Conservation (phyloP, 257 asterid species). For the Parsonsia alboflavescens region DNA sequence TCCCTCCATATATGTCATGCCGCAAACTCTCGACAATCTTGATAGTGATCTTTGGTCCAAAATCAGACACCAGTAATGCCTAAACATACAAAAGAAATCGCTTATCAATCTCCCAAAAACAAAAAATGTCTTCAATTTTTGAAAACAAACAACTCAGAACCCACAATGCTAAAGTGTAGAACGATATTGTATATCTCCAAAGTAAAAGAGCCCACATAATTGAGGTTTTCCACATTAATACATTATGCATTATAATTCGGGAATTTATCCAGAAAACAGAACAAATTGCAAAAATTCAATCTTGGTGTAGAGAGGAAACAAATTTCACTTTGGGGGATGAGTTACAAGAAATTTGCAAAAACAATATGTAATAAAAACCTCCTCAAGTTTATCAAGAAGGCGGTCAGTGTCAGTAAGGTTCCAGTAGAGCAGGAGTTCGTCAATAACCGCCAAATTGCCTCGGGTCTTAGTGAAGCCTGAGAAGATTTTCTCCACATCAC, state of each 20-base stretch:
- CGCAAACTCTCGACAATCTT: constrained; percentile 89
- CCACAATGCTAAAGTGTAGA: not conserved
- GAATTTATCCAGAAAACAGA: not conserved
- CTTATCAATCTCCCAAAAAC: not conserved
- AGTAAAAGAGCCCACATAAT: not conserved
- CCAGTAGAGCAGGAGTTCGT: constrained; percentile 92
- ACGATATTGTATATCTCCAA: not conserved
- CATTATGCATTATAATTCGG: not conserved
- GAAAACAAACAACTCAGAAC: not conserved
- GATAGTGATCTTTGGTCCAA: constrained; percentile 85
- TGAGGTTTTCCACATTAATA: not conserved
- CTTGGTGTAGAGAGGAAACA: not conserved
- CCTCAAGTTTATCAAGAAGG: constrained; percentile 85
- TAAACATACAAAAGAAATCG: constrained; percentile 15
- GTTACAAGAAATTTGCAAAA: not conserved
- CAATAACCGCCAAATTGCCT: constrained; percentile 80
- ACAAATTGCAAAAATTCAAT: not conserved
- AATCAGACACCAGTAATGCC: constrained; percentile 87
- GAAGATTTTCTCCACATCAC: constrained; percentile 78
- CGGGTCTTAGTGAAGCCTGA: constrained; percentile 90
- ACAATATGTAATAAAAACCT: constrained; percentile 35
- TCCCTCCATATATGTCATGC: constrained; percentile 88
- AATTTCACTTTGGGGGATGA: not conserved
- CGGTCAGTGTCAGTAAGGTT: constrained; percentile 90
- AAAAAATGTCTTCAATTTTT: not conserved